Evolutionary conservation across 345 rosid species (phyloP).

Genomic region (Turnera subulata): DNA sequence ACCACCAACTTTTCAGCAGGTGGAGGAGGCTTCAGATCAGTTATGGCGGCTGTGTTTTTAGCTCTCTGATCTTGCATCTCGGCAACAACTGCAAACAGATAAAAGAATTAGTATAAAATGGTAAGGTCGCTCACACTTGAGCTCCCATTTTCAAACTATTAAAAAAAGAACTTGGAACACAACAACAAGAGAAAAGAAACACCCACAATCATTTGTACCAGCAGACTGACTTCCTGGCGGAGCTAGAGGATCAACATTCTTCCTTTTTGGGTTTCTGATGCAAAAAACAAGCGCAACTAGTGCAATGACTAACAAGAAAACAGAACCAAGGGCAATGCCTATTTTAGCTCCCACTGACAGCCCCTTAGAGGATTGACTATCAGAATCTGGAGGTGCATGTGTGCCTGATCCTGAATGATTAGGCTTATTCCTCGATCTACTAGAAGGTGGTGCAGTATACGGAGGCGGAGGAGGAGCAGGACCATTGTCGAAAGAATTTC

Average conservation of each 20-base stretch:
- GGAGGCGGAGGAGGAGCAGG: constrained; percentile 78
- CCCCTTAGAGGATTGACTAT: constrained; percentile 44
- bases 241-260: constrained; percentile 41
- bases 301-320: constrained; percentile 43
- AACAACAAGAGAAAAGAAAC: constrained; percentile 10
- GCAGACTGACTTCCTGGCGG: constrained; percentile 45
- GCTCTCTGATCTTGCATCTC: constrained; percentile 66
- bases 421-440: constrained; percentile 39
- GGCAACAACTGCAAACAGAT: constrained; percentile 29
- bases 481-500: constrained; percentile 78
- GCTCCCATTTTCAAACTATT: constrained; percentile 4
- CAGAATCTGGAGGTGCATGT: constrained; percentile 29
- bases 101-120: constrained; percentile 3
- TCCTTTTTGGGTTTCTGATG: constrained; percentile 40
- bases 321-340: constrained; percentile 63
- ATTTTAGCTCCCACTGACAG: constrained; percentile 55
- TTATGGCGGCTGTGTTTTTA: constrained; percentile 59
- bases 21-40: constrained; percentile 67
- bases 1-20: constrained; percentile 64
- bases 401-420: constrained; percentile 44
- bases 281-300: constrained; percentile 51
- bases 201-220: constrained; percentile 36
- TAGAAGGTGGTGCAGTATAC: constrained; percentile 52
- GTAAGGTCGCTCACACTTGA: background rate
- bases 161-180: background rate